Percentiles rank a stretch among this genome's conserved stretches.
phyloP scores from a whole-genome alignment of 139 green algal species.

The Micromonas pusilla region DNA sequence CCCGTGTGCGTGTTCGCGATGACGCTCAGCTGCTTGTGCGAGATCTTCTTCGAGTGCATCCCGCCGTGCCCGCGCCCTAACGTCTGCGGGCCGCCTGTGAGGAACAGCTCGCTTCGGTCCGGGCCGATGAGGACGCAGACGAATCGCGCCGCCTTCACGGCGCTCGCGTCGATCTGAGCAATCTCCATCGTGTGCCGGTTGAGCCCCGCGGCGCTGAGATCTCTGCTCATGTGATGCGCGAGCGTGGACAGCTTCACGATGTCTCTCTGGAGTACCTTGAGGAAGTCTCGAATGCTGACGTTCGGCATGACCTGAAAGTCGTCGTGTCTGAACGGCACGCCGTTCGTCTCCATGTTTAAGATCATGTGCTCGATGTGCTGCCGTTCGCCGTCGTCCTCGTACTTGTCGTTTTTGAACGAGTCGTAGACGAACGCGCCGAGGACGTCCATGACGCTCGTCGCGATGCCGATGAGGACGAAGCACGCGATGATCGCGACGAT shows the following conservation, averaged over 20 bases:
- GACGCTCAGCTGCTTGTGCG: conserved; percentile 24
- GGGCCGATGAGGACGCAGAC: conserved; percentile 3
- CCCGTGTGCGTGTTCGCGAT: conserved; percentile 7
- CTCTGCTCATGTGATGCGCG: conserved; percentile 3
- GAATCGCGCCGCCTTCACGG: neutral
- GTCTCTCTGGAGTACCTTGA: neutral
- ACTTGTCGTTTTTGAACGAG: conserved; percentile 24
- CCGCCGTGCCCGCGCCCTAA: conserved; percentile 10
- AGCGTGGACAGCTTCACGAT: conserved; percentile 2
- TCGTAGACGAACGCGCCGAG: conserved; percentile 23
- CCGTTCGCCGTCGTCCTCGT: conserved; percentile 16
- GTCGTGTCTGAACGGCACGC: conserved; percentile 8
- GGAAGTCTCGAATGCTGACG: neutral
- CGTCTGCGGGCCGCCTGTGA: conserved; percentile 18
- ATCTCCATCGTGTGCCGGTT: neutral
- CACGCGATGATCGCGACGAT: conserved; percentile 17
- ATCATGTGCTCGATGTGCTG: conserved; percentile 28
- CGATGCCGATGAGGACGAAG: conserved; percentile 8
- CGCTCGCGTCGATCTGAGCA: neutral
- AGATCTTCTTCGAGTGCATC: conserved; percentile 12
- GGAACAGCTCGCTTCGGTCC: conserved; percentile 2
- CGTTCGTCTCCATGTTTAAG: conserved; percentile 10
- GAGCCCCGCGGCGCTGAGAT: conserved; percentile 1
- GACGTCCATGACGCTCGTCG: conserved; percentile 14
- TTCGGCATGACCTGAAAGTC: conserved; percentile 17